These are phyloP conservation scores for Termitomyces sp. DNA, from an alignment of 768 basidiomycete genomes.

Conservation along the genomic window DNA sequence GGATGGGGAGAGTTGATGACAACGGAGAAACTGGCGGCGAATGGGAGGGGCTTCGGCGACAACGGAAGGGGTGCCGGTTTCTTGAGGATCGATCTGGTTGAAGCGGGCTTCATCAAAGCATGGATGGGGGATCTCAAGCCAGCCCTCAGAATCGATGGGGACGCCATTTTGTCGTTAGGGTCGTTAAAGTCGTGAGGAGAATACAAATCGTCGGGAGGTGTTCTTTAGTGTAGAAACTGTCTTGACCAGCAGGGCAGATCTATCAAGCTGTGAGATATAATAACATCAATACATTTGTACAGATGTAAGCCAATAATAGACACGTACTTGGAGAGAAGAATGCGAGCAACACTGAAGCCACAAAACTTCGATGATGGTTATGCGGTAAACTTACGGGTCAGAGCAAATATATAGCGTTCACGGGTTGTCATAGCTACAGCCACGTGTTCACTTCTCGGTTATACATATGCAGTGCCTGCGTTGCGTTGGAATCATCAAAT, in stretches of 20 bases:
- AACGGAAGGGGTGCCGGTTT: conserved; percentile 37
- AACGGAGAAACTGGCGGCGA: conserved; percentile 31
- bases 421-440: conserved; percentile 18
- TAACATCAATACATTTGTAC: not conserved
- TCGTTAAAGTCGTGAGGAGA: conserved; percentile 21
- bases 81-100: conserved; percentile 40
- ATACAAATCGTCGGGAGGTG: conserved; percentile 6
- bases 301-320: not conserved
- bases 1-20: conserved; percentile 30
- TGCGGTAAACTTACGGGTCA: not conserved
- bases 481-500: not conserved
- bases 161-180: conserved; percentile 32
- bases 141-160: conserved; percentile 35
- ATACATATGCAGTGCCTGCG: conserved; percentile 8
- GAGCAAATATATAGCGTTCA: conserved; percentile 8
- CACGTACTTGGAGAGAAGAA: conserved; percentile 9
- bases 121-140: conserved; percentile 32
- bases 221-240: conserved; percentile 35
- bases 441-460: conserved; percentile 4
- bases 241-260: conserved; percentile 49
- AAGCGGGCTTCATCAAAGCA: conserved; percentile 24
- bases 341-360: conserved; percentile 19
- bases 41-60: conserved; percentile 31
- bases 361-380: conserved; percentile 8
- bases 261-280: conserved; percentile 9